These are phyloP conservation scores for Cladosporium sp. DNA, from an alignment of 2,329 filamentous ascomycete species.

Conservation along the genomic window DNA sequence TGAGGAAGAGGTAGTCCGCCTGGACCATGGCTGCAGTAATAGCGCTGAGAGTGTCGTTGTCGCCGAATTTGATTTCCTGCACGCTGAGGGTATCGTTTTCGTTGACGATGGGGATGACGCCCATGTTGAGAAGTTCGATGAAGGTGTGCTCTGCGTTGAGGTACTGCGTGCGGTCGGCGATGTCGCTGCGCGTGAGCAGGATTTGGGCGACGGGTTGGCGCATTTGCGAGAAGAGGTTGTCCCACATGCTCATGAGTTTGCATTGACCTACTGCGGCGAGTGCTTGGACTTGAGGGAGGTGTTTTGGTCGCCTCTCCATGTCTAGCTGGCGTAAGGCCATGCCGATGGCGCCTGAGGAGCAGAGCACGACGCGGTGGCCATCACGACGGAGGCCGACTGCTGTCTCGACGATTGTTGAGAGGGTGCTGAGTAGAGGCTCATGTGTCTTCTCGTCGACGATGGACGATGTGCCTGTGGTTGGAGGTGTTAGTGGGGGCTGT, in stretches of 20 bases:
- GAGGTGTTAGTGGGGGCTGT: slow-evolving; percentile 35
- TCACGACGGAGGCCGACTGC: slow-evolving; percentile 82
- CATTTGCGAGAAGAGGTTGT: slow-evolving; percentile 84
- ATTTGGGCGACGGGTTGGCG: slow-evolving; percentile 93
- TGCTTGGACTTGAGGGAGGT: slow-evolving; percentile 86
- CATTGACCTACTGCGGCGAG: slow-evolving; percentile 96
- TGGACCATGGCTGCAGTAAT: slow-evolving; percentile 98
- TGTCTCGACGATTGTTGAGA: slow-evolving; percentile 92
- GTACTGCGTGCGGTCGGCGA: slow-evolving; percentile 93
- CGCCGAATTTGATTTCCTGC: slow-evolving; percentile 98
- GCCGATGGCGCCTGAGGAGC: slow-evolving; percentile 95
- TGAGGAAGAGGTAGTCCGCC: slow-evolving; percentile 92
- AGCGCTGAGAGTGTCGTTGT: slow-evolving; percentile 95
- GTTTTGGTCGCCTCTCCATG: slow-evolving; percentile 81
- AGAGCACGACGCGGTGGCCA: slow-evolving; percentile 92
- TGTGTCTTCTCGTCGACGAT: slow-evolving; percentile 96
- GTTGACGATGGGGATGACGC: slow-evolving; percentile 96
- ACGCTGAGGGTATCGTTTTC: slow-evolving; percentile 97
- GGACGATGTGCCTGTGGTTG: slow-evolving; percentile 80
- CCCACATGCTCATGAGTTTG: slow-evolving; percentile 92
- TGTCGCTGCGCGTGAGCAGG: slow-evolving; percentile 90
- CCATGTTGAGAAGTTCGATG: slow-evolving; percentile 84
- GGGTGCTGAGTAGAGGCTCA: slow-evolving; percentile 85
- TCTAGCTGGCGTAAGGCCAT: slow-evolving; percentile 91
- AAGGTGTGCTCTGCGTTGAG: slow-evolving; percentile 96